phyloP scores from a whole-genome alignment of 257 asterid species.

The Paraleonurus japonicus region DNA sequence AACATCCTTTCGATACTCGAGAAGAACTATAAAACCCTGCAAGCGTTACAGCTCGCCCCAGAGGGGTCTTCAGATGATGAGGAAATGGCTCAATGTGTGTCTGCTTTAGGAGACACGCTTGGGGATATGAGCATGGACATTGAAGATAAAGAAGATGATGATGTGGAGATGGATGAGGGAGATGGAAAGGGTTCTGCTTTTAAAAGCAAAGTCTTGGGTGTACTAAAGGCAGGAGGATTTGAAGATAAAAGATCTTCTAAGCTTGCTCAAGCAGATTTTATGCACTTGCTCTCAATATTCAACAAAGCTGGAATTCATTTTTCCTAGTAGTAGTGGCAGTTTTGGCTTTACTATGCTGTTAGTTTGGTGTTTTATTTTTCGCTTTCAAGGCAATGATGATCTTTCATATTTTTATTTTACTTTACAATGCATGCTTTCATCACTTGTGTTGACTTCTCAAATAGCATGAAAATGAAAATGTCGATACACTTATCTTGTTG shows the following conservation, averaged over 20 bases:
- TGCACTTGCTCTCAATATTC: constrained; percentile 21
- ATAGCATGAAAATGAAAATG: background rate
- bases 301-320: constrained; percentile 85
- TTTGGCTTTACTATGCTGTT: background rate
- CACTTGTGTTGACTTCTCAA: background rate
- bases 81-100: constrained; percentile 50
- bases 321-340: constrained; percentile 39
- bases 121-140: constrained; percentile 63
- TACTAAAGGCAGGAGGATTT: constrained; percentile 28
- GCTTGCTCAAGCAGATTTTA: background rate
- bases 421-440: background rate
- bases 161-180: constrained; percentile 72
- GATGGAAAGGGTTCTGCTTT: constrained; percentile 59
- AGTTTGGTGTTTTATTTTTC: background rate
- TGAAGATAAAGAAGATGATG: constrained; percentile 57
- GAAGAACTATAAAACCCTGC: constrained; percentile 87
- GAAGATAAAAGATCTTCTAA: constrained; percentile 8
- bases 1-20: constrained; percentile 62
- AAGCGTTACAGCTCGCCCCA: constrained; percentile 56
- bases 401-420: background rate
- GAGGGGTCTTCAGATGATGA: constrained; percentile 48
- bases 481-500: background rate
- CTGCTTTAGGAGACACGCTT: constrained; percentile 74
- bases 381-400: background rate
- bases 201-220: constrained; percentile 61